phyloP scores from a whole-genome alignment of 1,284 basidiomycete genomes.

The Puccinia hordei region DNA sequence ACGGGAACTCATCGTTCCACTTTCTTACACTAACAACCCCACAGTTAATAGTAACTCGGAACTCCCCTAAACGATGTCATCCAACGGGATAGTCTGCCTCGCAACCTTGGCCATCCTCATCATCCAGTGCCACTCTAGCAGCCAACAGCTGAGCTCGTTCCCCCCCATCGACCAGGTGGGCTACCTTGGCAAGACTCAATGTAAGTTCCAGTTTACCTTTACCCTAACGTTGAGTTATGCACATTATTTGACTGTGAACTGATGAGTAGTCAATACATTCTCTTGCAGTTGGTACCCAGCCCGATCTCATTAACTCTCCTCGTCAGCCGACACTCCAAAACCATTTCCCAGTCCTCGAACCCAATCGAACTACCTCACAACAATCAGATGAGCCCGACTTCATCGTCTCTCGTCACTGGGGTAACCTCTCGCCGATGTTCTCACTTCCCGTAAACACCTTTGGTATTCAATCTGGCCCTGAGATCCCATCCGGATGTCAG shows the following conservation, averaged over 20 bases:
- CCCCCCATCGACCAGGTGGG: constrained; percentile 5
- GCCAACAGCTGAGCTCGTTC: not conserved
- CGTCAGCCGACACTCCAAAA: not conserved
- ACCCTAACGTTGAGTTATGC: too few species aligned
- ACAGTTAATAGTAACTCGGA: too few species aligned
- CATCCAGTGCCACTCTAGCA: too few species aligned
- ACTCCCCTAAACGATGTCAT: too few species aligned
- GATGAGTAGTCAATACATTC: not conserved
- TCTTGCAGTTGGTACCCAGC: not conserved
- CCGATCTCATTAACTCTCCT: constrained; percentile 2
- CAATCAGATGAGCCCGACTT: not conserved
- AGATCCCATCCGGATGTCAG: constrained; percentile 18
- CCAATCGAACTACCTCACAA: not conserved
- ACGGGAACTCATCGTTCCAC: too few species aligned
- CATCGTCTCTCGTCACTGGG: constrained; percentile 14
- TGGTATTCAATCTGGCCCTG: constrained; percentile 24
- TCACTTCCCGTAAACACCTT: constrained; percentile 28
- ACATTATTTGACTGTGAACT: too few species aligned
- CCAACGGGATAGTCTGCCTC: too few species aligned
- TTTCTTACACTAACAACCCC: too few species aligned
- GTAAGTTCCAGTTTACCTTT: too few species aligned
- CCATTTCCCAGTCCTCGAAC: constrained; percentile 43
- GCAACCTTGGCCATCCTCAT: too few species aligned
- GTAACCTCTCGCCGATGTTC: constrained; percentile 31
- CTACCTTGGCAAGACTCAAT: constrained; percentile 9